These are phyloP conservation scores for Nevesoporus exiguus DNA, from an alignment of 768 basidiomycete genomes.

Conservation along the genomic window DNA sequence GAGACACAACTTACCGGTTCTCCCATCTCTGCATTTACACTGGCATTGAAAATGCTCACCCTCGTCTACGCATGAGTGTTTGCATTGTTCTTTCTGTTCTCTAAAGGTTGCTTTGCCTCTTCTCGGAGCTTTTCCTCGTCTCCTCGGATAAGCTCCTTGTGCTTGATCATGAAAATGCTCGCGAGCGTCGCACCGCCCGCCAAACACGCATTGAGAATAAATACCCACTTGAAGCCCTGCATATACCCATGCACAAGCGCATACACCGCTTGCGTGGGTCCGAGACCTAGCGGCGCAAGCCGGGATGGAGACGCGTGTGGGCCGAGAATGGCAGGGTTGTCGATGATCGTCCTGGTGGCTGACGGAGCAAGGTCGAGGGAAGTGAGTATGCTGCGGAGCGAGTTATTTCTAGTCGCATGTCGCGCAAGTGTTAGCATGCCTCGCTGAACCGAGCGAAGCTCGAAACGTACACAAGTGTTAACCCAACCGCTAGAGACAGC, in stretches of 20 bases:
- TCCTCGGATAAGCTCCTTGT: not conserved
- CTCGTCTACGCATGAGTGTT: not conserved
- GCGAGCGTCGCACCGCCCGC: not conserved
- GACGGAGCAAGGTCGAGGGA: not conserved
- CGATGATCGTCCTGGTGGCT: not conserved
- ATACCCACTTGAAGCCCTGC: not conserved
- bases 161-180: conserved; percentile 4
- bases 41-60: not conserved
- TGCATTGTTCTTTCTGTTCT: not conserved
- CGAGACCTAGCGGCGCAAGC: not conserved
- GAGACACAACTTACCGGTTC: too few species aligned
- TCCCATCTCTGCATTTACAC: not conserved
- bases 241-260: not conserved
- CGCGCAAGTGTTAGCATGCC: not conserved
- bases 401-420: not conserved
- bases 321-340: not conserved
- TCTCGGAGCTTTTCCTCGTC: not conserved
- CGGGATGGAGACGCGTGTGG: not conserved
- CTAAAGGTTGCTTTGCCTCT: not conserved
- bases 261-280: not conserved
- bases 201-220: not conserved
- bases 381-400: not conserved
- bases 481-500: not conserved
- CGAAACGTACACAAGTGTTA: not conserved
- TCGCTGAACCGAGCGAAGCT: not conserved